phyloP scores from a whole-genome alignment of 2,329 filamentous ascomycete genomes.

The Aspergillus sclerotialis region DNA sequence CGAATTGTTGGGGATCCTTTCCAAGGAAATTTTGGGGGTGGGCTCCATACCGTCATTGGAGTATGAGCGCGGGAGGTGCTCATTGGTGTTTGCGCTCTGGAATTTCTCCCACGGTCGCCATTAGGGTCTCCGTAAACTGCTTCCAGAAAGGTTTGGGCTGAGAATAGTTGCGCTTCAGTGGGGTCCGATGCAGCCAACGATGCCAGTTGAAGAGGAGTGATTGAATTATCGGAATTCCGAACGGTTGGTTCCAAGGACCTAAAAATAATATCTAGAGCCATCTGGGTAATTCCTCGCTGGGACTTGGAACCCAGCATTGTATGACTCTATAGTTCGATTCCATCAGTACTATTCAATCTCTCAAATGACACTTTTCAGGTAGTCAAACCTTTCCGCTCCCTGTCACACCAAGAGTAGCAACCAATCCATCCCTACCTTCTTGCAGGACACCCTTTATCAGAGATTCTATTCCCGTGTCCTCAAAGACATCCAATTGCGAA shows the following conservation, averaged over 20 bases:
- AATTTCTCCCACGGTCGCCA: slow-evolving; percentile 52
- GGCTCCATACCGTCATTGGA: slow-evolving; percentile 36
- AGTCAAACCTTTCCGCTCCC: slow-evolving; percentile 83
- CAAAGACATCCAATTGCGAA: slow-evolving; percentile 78
- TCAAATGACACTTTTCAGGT: too few relatives aligned
- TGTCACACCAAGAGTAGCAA: slow-evolving; percentile 89
- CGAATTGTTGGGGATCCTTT: slow-evolving; percentile 13
- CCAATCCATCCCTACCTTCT: slow-evolving; percentile 77
- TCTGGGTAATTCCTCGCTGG: slow-evolving; percentile 84
- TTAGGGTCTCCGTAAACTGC: slow-evolving; percentile 62
- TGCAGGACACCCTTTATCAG: slow-evolving; percentile 76
- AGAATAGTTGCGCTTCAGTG: slow-evolving; percentile 71
- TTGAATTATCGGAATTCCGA: slow-evolving; percentile 49
- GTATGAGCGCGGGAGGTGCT: slow-evolving; percentile 42
- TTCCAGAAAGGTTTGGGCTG: slow-evolving; percentile 72
- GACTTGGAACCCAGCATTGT: slow-evolving; percentile 85
- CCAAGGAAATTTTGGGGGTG: slow-evolving; percentile 21
- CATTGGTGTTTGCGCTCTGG: slow-evolving; percentile 64
- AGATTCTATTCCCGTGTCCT: slow-evolving; percentile 65
- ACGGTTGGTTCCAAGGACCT: slow-evolving; percentile 68
- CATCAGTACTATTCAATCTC: slow-evolving; percentile 6
- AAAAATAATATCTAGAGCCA: slow-evolving; percentile 85
- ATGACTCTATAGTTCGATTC: slow-evolving; percentile 61
- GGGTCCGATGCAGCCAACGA: slow-evolving; percentile 70
- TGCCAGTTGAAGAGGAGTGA: slow-evolving; percentile 57